Evolutionary conservation across 2,329 filamentous ascomycete species (phyloP).

Genomic region (Apiospora marii): DNA sequence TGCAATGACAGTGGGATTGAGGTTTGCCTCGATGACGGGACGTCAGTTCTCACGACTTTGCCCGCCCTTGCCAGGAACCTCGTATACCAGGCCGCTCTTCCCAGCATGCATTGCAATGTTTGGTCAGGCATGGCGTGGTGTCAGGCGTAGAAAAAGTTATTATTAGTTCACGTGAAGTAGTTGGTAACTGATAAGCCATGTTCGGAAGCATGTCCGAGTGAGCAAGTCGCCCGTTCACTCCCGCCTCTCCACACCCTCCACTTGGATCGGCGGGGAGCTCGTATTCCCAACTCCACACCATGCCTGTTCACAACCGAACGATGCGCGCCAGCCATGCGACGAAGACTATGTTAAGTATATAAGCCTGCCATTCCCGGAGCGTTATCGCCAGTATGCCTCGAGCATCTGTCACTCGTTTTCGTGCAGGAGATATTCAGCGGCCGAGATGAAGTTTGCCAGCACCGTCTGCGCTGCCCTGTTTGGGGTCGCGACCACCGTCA

Average conservation of each 20-base stretch:
- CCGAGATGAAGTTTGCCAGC: conserved; percentile 2
- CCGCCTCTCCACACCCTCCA: conserved; percentile 9
- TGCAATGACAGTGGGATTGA: not conserved
- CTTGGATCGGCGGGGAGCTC: conserved; percentile 12
- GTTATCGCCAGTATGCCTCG: not conserved
- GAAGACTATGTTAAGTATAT: not conserved
- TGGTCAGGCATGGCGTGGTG: not conserved
- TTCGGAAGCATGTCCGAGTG: not conserved
- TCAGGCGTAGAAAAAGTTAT: not conserved
- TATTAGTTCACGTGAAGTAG: not conserved
- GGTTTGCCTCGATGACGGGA: not conserved
- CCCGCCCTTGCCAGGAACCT: not conserved
- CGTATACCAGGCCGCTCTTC: not conserved
- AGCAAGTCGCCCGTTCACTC: not conserved
- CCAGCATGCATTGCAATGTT: not conserved
- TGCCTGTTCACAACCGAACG: not conserved
- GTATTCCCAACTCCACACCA: conserved; percentile 13
- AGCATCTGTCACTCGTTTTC: not conserved
- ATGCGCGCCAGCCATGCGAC: not conserved
- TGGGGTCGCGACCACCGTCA: not conserved
- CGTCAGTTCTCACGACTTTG: not conserved
- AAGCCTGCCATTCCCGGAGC: not conserved
- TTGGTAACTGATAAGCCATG: not conserved
- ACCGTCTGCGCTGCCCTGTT: not conserved
- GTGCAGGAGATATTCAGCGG: not conserved